Evolutionary conservation across 306 rosid species (phyloP).

Genomic region (Medicago arabica): DNA sequence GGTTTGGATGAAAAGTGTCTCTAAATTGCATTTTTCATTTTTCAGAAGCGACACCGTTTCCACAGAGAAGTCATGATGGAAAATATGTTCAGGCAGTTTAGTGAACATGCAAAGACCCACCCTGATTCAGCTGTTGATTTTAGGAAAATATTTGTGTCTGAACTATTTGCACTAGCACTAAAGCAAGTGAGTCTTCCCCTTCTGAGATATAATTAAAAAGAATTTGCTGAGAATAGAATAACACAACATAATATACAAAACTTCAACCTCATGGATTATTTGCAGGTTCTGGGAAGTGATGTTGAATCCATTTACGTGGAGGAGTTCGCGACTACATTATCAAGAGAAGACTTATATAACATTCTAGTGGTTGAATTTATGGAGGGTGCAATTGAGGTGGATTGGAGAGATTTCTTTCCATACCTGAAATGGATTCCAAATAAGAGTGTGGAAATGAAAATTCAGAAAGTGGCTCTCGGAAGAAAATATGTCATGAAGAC

Average conservation of each 20-base stretch:
- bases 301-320: constrained; percentile 71
- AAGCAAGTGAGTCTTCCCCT: constrained; percentile 67
- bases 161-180: constrained; percentile 76
- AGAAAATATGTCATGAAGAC: constrained; percentile 69
- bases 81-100: constrained; percentile 54
- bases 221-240: not conserved
- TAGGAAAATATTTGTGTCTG: constrained; percentile 62
- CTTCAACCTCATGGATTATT: constrained; percentile 9
- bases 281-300: constrained; percentile 74
- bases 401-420: constrained; percentile 98
- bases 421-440: constrained; percentile 94
- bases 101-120: constrained; percentile 52
- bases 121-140: constrained; percentile 64
- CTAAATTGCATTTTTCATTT: constrained; percentile 22
- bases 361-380: constrained; percentile 73
- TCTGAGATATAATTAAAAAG: not conserved
- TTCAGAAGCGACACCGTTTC: constrained; percentile 75
- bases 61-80: constrained; percentile 70
- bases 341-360: constrained; percentile 62
- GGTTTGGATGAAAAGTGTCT: constrained; percentile 9
- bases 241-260: not conserved
- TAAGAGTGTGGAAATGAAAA: constrained; percentile 57
- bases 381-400: constrained; percentile 97
- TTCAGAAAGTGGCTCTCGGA: constrained; percentile 43
- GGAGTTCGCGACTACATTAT: constrained; percentile 56